A percentile compares a stretch with the other conserved stretches of the same genome.
phyloP scores from a whole-genome alignment of 805 yeast species.

The Wickerhamomyces subpelliculosus region DNA sequence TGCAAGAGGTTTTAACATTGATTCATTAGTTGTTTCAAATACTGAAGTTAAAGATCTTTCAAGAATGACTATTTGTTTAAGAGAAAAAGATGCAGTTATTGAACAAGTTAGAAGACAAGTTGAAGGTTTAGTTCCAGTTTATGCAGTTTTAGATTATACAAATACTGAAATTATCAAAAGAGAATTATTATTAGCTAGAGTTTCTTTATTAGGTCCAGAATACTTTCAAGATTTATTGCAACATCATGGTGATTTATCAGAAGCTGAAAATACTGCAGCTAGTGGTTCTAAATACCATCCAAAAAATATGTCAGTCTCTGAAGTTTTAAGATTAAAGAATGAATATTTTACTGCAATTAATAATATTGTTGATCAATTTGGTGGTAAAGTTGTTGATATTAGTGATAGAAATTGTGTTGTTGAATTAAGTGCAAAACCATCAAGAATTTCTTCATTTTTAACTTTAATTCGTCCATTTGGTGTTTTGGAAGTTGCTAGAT shows the following conservation, averaged over 20 bases:
- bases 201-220: conserved; percentile 94
- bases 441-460: conserved; percentile 79
- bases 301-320: conserved; percentile 79
- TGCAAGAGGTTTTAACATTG: conserved; percentile 97
- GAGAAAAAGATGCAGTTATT: conserved; percentile 91
- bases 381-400: conserved; percentile 89
- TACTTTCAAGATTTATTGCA: conserved; percentile 91
- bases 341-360: conserved; percentile 81
- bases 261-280: conserved; percentile 22
- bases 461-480: conserved; percentile 93
- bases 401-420: conserved; percentile 91
- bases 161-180: conserved; percentile 84
- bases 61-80: conserved; percentile 92
- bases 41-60: conserved; percentile 94
- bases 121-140: conserved; percentile 96
- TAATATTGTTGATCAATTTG: conserved; percentile 76
- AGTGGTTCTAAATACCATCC: conserved; percentile 62
- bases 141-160: conserved; percentile 94
- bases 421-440: conserved; percentile 91
- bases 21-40: conserved; percentile 91
- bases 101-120: conserved; percentile 98
- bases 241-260: conserved; percentile 49
- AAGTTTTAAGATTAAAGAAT: conserved; percentile 91
- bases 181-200: conserved; percentile 86
- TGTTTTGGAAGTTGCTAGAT: conserved; percentile 89